Percentiles rank a stretch among this genome's conserved stretches.
Conservation (phyloP, 148 eudicot species). For the Persicaria tinctoria region DNA sequence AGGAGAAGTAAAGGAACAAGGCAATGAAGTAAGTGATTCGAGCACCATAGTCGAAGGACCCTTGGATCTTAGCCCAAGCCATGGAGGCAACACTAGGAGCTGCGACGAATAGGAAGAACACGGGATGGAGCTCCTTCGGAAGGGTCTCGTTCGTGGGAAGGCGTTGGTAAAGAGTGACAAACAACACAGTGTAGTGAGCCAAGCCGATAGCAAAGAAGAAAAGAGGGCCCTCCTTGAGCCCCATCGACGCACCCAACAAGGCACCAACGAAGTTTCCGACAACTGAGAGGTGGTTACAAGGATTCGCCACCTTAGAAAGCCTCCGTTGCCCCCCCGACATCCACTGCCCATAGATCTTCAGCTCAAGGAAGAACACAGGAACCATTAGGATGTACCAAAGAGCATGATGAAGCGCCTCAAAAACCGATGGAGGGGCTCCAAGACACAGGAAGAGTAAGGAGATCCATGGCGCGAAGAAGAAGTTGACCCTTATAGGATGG, state of each 20-base stretch:
- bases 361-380: conserved; percentile 28
- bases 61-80: conserved; percentile 29
- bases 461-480: conserved; percentile 36
- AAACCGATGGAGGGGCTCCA: conserved; percentile 17
- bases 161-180: conserved; percentile 36
- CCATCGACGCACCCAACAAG: conserved; percentile 23
- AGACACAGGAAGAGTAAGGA: conserved; percentile 16
- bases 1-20: conserved; percentile 28
- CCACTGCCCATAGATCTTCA: conserved; percentile 39
- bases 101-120: conserved; percentile 28
- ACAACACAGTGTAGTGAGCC: conserved; percentile 30
- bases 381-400: conserved; percentile 22
- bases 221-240: conserved; percentile 26
- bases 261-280: conserved; percentile 38
- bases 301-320: conserved; percentile 30
- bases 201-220: conserved; percentile 29
- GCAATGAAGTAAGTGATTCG: conserved; percentile 26
- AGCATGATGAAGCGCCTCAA: neutral
- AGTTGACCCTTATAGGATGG: conserved; percentile 30
- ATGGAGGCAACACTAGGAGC: conserved; percentile 32
- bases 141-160: conserved; percentile 22
- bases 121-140: conserved; percentile 32
- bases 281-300: conserved; percentile 25
- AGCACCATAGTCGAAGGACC: conserved; percentile 21
- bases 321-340: conserved; percentile 25